Evolutionary conservation across 148 eudicot genomes (phyloP), one percentile per base, ranked within the genome.

Genomic region (Camellia lanceoleosa): DNA sequence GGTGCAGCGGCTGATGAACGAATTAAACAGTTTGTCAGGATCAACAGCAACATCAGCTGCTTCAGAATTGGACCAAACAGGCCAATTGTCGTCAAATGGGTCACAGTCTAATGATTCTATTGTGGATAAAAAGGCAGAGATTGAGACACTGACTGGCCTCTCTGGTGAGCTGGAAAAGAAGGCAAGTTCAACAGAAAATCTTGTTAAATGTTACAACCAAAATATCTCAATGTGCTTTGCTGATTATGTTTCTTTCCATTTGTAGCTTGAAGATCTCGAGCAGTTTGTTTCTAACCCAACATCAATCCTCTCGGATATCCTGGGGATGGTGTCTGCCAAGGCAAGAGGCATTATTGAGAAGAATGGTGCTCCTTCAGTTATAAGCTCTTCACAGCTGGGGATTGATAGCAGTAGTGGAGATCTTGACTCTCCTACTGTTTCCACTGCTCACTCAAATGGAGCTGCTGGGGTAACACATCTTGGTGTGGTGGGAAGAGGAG

Each of bases 401-500:
- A 56, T 68, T 54, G 89, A 78, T 19, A 82, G 80, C 72, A 81
- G 78, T 76, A 79, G 82, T 62, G 87, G 87, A 44, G 80, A 78
- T 82, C 76, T 83, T 6, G 94, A 89, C 52, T 89, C 92, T 67
- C 89, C 94, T 74, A 85, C 95, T 11, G 85, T 86, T 73, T 88
- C 93, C 42, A 87, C 94, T 55, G 89, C 89, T 78, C 92, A 89
- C 87, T 90, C 92, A 38, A 93, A 87, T 80, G 93, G 92, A 15
- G 81, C 88, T 66, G 58, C 90, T 54, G 91, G 83, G 60, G 91
- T 93, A 51, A 95, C 93, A 20, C 86, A 95, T 88, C 90, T 95
- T 74, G 97, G 99, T n/a, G 93, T 93, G 16, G 99, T 95, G 49
- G 97, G 99, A 60, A 87, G 98, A 83, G 99, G 97, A 71, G 92